Evolutionary conservation across 345 rosid species (phyloP).

Genomic region (Bruguiera sexangula): DNA sequence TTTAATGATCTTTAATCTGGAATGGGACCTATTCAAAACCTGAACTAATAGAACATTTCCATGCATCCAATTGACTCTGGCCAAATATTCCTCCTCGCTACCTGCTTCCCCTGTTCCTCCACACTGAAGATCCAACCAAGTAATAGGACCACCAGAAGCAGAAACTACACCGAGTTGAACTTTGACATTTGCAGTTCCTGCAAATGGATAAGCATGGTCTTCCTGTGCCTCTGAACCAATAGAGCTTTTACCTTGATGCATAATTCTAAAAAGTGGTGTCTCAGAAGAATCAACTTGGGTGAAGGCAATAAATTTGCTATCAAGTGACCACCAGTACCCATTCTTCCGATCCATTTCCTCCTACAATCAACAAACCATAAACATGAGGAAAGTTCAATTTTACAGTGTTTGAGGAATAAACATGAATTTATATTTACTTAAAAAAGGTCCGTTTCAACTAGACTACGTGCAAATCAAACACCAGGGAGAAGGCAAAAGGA

Average conservation of each 20-base stretch:
- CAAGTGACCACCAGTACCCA: constrained; percentile 99
- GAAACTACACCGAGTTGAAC: constrained; percentile 90
- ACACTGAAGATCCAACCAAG: constrained; percentile 83
- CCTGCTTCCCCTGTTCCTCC: constrained; percentile 55
- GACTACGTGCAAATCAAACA: background rate
- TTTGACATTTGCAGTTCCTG: constrained; percentile 86
- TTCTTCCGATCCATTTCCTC: constrained; percentile 97
- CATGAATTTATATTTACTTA: too few species aligned
- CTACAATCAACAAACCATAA: constrained; percentile 34
- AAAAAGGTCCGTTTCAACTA: too few species aligned
- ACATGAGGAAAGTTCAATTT: background rate
- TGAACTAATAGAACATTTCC: constrained; percentile 65
- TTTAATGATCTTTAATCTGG: constrained; percentile 57
- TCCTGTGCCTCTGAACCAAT: constrained; percentile 81
- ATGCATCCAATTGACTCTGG: constrained; percentile 85
- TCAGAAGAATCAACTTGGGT: constrained; percentile 74
- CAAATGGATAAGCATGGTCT: constrained; percentile 94
- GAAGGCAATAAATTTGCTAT: constrained; percentile 79
- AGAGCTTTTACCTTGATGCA: constrained; percentile 89
- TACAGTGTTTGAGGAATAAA: too few species aligned
- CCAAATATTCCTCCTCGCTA: constrained; percentile 69
- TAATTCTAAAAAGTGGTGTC: constrained; percentile 78
- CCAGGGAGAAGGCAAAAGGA: constrained; percentile 5
- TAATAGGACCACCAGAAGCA: constrained; percentile 57
- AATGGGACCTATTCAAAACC: constrained; percentile 75